Evolutionary conservation across 1,284 basidiomycete genomes (phyloP), one percentile per base, ranked within the genome.

Genomic region (Trichosporon sp.): DNA sequence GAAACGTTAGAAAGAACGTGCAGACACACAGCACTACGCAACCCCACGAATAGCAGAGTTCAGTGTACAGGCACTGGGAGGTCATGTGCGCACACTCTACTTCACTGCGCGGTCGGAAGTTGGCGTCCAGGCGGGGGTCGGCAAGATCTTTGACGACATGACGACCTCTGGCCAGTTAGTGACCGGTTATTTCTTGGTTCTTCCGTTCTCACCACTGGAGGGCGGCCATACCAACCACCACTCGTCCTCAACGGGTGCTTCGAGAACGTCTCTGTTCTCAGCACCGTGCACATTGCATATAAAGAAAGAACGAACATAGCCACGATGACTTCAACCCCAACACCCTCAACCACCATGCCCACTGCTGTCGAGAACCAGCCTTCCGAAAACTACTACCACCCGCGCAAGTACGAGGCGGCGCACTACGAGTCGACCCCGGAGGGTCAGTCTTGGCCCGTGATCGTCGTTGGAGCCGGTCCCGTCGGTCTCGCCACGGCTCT

Each of bases 401-500:
- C 73, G 2, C 56, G 48, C 43, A 37, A 48, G 26, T 67, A 67
- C 67, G 65, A 51, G 11, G 51, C 67, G 19, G 65, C 73, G 1
- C 56, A 72, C 21, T 70, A 69, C 43, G 73, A 72, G 65, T 72
- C 71, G 31, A 72, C 73, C 1, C 71, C 67, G 0, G 48, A 63
- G 7, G 73, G 70, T 51, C 26, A 68, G 65, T 31, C 14, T 2
- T 56, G 71, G 5, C 73, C 73, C 0, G 71, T 74, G 32, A 66
- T 74, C 1, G 37, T 74, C 5, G 71, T 74, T 4, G 73, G 73
- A 11, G 73, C 73, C 21, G 73, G 73, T 0, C 73, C 73, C n/a
- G 71, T 70, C 14, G 73, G 73, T 5, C 67, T 74, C 1, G 73
- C 67, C 1, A 70, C 73, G 1, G 73, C 73, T 2, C 68, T 74